phyloP scores from a whole-genome alignment of 495 filamentous ascomycete species.

The Lentithecium fluviatile region DNA sequence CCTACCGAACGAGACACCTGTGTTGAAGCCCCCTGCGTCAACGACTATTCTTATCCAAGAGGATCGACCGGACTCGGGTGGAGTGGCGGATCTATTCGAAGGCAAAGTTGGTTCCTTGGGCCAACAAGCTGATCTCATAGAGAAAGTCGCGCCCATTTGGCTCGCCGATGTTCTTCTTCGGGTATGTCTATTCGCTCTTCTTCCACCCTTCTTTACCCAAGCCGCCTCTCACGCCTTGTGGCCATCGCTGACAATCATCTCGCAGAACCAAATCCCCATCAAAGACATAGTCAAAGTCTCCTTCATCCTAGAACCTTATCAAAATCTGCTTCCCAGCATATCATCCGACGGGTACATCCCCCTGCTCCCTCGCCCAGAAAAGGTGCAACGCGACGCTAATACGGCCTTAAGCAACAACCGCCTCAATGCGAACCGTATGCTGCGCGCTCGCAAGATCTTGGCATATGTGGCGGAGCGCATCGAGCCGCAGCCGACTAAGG shows the following conservation, averaged over 20 bases:
- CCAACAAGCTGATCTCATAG: slow-evolving; percentile 75
- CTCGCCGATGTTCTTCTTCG: slow-evolving; percentile 83
- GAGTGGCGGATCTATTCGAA: slow-evolving; percentile 86
- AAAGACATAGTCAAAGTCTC: slow-evolving; percentile 95
- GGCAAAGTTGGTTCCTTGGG: slow-evolving; percentile 79
- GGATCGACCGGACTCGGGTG: slow-evolving; percentile 80
- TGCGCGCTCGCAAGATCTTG: slow-evolving; percentile 91
- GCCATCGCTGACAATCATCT: not conserved
- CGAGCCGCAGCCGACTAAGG: slow-evolving; percentile 57
- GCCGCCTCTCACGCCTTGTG: not conserved
- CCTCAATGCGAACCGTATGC: slow-evolving; percentile 95
- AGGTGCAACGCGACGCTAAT: slow-evolving; percentile 29
- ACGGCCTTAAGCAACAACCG: slow-evolving; percentile 64
- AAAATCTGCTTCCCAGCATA: slow-evolving; percentile 64
- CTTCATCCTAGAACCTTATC: slow-evolving; percentile 83
- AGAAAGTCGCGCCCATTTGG: slow-evolving; percentile 85
- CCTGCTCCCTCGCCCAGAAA: slow-evolving; percentile 26
- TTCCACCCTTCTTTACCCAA: not conserved
- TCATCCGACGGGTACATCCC: slow-evolving; percentile 41
- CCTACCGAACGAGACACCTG: slow-evolving; percentile 78
- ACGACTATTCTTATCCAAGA: slow-evolving; percentile 94
- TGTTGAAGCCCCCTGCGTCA: slow-evolving; percentile 70
- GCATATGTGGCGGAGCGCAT: slow-evolving; percentile 90
- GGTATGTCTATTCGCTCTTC: slow-evolving; percentile 45
- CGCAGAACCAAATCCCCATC: slow-evolving; percentile 71